Conservation (phyloP, 164 flowering plant species). For the Tetracentron sinense region DNA sequence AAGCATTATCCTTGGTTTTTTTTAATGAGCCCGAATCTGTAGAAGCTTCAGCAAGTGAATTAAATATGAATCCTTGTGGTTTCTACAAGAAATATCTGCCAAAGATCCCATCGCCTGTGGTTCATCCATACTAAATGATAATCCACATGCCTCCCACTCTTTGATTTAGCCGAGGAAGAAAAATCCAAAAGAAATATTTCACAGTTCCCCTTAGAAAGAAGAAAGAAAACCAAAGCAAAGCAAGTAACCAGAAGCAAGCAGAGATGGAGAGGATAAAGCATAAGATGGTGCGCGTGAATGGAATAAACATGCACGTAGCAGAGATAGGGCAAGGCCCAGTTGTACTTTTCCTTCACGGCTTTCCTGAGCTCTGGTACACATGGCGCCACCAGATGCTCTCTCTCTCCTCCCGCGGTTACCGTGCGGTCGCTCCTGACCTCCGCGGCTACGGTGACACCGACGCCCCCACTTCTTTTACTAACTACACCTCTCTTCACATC, state of each 20-base stretch:
- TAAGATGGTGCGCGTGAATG: conserved; percentile 33
- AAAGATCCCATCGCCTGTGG: no score
- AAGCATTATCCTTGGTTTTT: no score
- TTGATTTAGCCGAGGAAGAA: no score
- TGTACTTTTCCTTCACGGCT: conserved; percentile 59
- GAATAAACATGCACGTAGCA: conserved; percentile 57
- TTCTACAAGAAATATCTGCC: no score
- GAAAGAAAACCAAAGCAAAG: no score
- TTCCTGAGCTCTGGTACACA: conserved; percentile 61
- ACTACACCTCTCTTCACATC: conserved; percentile 51
- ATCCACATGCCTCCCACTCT: no score
- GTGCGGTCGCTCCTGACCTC: conserved; percentile 70
- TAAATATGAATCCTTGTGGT: no score
- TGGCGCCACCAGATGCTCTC: conserved; percentile 64
- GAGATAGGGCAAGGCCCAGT: conserved; percentile 52
- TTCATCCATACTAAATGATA: no score
- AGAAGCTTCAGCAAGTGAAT: no score
- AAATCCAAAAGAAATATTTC: no score
- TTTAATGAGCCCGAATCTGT: no score
- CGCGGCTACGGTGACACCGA: conserved; percentile 80
- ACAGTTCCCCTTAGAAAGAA: no score
- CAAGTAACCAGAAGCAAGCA: conserved; percentile 7
- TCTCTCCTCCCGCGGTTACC: conserved; percentile 43
- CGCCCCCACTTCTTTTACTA: conserved; percentile 39
- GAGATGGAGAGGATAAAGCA: conserved; percentile 39